Evolutionary conservation across 2,329 filamentous ascomycete genomes (phyloP), one percentile per base, ranked within the genome.

Genomic region (Pestalotiopsis sp.): DNA sequence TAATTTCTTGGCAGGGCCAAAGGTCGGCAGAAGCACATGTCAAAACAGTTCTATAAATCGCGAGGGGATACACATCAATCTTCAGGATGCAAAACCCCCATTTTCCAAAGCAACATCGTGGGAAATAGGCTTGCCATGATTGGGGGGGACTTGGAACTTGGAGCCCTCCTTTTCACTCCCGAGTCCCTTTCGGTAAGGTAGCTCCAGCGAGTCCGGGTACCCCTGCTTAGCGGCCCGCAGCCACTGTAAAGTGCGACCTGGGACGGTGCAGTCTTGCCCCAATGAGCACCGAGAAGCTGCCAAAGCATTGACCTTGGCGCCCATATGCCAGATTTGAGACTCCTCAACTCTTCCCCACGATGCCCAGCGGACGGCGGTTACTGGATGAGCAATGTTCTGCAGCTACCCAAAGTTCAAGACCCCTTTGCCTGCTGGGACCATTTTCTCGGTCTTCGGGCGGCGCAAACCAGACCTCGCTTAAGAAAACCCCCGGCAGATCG

Each of bases 141-240:
- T 52, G 45, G 45, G 45, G 45, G 45, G 45, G 14, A 49, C 17
- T n/a, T 52, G 17, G 57, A 27, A 20, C 25, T 12, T 36, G 13
- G 13, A 27, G 57, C 23, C 27, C 23, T 27, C 57, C 12, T 59
- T 20, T 59, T 13, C 25, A 9, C n/a, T 58, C 20, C 31, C 31
- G 31, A 36, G 31, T 36, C 23, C 57, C 57, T 27, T 36, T 59
- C 57, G 25, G 17, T 13, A 27, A 13, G 20, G 11, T 20, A 58
- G 23, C 23, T 36, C 23, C 57, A 13, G 27, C 57, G 17, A 59
- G 36, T 20, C 25, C n/a, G 13, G 27, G n/a, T 20, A 20, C 36
- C 27, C 59, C 59, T 36, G 59, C 59, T 39, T 62, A 62, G 59
- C 59, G 59, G 59, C 27, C 59, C 59, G 59, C 59, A 62, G 59